Conservation (phyloP, 805 yeast species). For the Candida broadrunensis region DNA sequence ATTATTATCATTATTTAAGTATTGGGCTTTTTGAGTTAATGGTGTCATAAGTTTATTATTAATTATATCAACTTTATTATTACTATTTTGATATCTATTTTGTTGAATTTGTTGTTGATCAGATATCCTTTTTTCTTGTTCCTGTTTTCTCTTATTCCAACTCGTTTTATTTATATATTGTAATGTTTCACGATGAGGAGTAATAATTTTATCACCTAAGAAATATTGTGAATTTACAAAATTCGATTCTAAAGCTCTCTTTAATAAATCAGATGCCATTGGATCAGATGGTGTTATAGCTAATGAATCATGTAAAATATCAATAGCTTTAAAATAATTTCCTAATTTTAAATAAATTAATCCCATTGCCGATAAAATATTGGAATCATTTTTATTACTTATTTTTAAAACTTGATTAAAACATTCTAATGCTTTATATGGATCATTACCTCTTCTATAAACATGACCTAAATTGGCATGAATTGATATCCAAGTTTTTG, state of each 20-base stretch:
- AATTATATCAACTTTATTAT: constrained; percentile 1
- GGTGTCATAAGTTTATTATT: constrained; percentile 19
- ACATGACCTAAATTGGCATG: constrained; percentile 89
- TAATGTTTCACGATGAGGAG: constrained; percentile 15
- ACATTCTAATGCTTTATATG: constrained; percentile 65
- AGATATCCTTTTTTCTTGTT: neutral
- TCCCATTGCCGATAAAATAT: constrained; percentile 80
- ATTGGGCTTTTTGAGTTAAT: constrained; percentile 7
- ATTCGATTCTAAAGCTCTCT: constrained; percentile 72
- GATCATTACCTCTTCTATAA: constrained; percentile 62
- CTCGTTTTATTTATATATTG: constrained; percentile 14
- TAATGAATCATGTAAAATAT: constrained; percentile 74
- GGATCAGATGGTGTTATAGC: constrained; percentile 79
- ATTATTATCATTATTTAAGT: constrained; percentile 1
- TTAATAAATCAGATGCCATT: constrained; percentile 76
- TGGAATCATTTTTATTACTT: constrained; percentile 65
- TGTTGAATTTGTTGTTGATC: constrained; percentile 1
- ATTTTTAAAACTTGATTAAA: constrained; percentile 74
- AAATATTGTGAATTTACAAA: constrained; percentile 19
- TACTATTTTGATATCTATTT: too few species aligned
- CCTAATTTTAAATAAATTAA: constrained; percentile 73
- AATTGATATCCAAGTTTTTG: constrained; percentile 81
- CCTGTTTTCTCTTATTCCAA: neutral
- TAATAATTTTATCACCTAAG: constrained; percentile 12
- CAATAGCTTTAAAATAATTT: constrained; percentile 63